Evolutionary conservation across 2,329 filamentous ascomycete species (phyloP), one percentile per base, ranked within the genome.

Genomic region (Colletotrichum sp.): DNA sequence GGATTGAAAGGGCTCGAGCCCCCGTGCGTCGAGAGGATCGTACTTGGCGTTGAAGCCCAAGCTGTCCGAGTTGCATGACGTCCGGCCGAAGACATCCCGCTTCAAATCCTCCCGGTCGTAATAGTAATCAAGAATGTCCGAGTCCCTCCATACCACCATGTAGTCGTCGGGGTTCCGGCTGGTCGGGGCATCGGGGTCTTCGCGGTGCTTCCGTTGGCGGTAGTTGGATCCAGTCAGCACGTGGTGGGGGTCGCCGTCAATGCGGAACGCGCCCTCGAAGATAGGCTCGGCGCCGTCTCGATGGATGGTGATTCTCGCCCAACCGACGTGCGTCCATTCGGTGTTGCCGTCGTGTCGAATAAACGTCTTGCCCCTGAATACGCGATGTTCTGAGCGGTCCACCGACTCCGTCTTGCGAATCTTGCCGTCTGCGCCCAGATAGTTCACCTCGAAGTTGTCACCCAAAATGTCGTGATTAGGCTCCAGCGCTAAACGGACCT

Each of bases 121-220:
- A 77, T 80, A 82, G 74, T 82, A 80, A 22, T 83, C 80, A 36
- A 87, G 83, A 81, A 98, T 92, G 83, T 99, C 97, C 32, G 96
- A 98, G 82, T 98, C 96, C 78, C 96, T 92, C 90, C 95, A 98
- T 2, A 98, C 90, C 44, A 98, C 89, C 96, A 99, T 97, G 82
- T 91, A 94, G 77, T 98, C 94, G 36, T 93, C 90, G 6, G 82
- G 80, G 25, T 87, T 88, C 61, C 87, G 84, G 34, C 88, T 82
- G 32, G 82, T 78, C 16, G 90, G 86, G 9, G 95, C 83, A 30
- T 90, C 87, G 3, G 96, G 95, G 82, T 99, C 97, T 60, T 93
- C 86, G 27, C 86, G 83, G 77, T 95, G 91, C 81, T 91, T 93
- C 61, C 95, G 96, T 78, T 91, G 89, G 82, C 91, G 89, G 82